Evolutionary conservation across 2,329 filamentous ascomycete genomes (phyloP).

Genomic region (Penicillium sp.): DNA sequence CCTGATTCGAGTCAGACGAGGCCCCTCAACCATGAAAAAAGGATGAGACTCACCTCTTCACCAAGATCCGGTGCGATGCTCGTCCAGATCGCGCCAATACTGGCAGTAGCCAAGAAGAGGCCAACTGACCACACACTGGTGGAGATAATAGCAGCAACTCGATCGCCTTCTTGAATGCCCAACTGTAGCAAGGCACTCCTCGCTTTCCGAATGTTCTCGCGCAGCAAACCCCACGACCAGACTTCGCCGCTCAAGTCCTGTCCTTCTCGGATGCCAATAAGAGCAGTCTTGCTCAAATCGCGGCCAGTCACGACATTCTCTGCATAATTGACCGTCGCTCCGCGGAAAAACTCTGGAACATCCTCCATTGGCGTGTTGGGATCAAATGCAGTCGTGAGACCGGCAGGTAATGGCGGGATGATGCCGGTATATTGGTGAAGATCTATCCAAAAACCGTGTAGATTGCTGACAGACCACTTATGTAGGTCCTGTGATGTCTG

Average conservation of each 20-base stretch:
- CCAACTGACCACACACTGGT: slow-evolving; percentile 47
- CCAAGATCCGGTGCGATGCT: slow-evolving; percentile 50
- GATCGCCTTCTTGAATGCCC: slow-evolving; percentile 35
- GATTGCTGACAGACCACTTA: slow-evolving; percentile 41
- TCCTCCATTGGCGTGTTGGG: slow-evolving; percentile 37
- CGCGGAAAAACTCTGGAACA: slow-evolving; percentile 42
- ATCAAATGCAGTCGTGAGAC: slow-evolving; percentile 39
- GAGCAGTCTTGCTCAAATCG: slow-evolving; percentile 36
- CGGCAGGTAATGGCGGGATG: slow-evolving; percentile 27
- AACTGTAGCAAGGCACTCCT: slow-evolving; percentile 40
- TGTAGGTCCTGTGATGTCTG: slow-evolving; percentile 39
- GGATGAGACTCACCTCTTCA: slow-evolving; percentile 24
- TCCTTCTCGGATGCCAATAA: slow-evolving; percentile 45
- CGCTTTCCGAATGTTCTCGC: slow-evolving; percentile 39
- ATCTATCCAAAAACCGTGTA: slow-evolving; percentile 48
- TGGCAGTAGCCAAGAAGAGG: slow-evolving; percentile 44
- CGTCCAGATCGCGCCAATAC: slow-evolving; percentile 48
- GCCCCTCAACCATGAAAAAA: background rate
- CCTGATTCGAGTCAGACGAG: slow-evolving; percentile 10
- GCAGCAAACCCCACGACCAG: slow-evolving; percentile 43
- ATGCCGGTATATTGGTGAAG: slow-evolving; percentile 43
- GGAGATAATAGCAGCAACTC: slow-evolving; percentile 40
- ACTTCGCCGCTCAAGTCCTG: slow-evolving; percentile 38
- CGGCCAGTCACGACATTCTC: slow-evolving; percentile 35
- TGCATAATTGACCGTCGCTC: slow-evolving; percentile 14